A percentile compares a stretch with the other conserved stretches of the same genome.
Conservation (phyloP, 805 yeast species). For the Yarrowia osloensis region DNA sequence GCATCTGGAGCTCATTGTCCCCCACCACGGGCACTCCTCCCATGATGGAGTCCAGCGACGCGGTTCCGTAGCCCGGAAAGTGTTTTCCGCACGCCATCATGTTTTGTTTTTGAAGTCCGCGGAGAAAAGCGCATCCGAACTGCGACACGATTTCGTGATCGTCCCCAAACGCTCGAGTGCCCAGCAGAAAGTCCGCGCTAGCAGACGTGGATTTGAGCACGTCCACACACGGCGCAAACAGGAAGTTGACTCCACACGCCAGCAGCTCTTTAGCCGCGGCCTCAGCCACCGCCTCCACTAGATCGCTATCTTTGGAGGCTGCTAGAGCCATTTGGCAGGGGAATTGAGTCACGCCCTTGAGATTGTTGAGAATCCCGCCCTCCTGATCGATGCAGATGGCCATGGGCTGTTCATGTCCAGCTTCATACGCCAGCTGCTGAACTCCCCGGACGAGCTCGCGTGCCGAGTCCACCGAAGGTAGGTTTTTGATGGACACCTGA, state of each 20-base stretch:
- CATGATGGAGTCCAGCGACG: constrained; percentile 56
- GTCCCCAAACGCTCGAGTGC: constrained; percentile 8
- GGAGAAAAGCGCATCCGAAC: constrained; percentile 52
- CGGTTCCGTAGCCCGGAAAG: constrained; percentile 68
- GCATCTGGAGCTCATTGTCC: constrained; percentile 12
- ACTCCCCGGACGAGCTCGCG: constrained; percentile 49
- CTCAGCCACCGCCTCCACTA: background rate
- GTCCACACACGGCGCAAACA: constrained; percentile 64
- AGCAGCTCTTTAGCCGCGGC: constrained; percentile 34
- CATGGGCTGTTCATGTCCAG: constrained; percentile 51
- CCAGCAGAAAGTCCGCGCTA: constrained; percentile 52
- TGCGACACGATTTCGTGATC: constrained; percentile 4
- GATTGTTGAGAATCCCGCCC: constrained; percentile 8
- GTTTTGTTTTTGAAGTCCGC: constrained; percentile 58
- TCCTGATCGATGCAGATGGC: constrained; percentile 12
- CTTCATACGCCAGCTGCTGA: constrained; percentile 52
- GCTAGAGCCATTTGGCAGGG: constrained; percentile 16
- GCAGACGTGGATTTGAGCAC: constrained; percentile 52
- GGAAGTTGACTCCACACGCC: constrained; percentile 57
- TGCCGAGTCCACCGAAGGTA: constrained; percentile 52
- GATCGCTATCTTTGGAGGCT: constrained; percentile 1
- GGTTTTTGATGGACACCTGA: constrained; percentile 55
- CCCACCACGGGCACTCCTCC: constrained; percentile 58
- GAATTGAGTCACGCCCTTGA: constrained; percentile 17
- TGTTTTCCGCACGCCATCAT: constrained; percentile 60